Conservation (phyloP, 805 yeast species). For the Ogataea trehaloabstinens region DNA sequence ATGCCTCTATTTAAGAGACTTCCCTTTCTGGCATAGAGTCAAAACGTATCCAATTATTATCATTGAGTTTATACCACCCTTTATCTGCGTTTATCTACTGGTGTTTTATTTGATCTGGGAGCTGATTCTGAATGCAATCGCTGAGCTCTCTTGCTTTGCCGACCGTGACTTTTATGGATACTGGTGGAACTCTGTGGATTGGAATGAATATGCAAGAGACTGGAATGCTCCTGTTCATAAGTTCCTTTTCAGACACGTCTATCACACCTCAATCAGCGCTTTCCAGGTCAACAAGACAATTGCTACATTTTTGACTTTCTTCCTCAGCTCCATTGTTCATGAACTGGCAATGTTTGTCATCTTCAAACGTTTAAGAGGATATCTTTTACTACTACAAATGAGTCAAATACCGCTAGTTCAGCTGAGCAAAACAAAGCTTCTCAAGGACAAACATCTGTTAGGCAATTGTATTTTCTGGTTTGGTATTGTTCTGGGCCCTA, state of each 20-base stretch:
- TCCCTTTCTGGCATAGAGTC: slow-evolving; percentile 46
- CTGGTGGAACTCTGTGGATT: slow-evolving; percentile 96
- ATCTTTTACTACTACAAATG: slow-evolving; percentile 79
- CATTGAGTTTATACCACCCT: slow-evolving; percentile 76
- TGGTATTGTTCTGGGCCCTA: slow-evolving; percentile 88
- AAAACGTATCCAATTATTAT: slow-evolving; percentile 55
- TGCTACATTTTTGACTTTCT: slow-evolving; percentile 77
- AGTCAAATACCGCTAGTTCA: slow-evolving; percentile 78
- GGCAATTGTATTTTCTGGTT: slow-evolving; percentile 89
- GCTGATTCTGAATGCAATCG: slow-evolving; percentile 82
- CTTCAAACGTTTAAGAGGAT: slow-evolving; percentile 77
- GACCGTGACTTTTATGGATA: slow-evolving; percentile 92
- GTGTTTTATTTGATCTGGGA: slow-evolving; percentile 95
- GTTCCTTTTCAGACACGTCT: slow-evolving; percentile 88
- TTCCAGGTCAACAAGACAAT: slow-evolving; percentile 58
- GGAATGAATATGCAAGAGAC: slow-evolving; percentile 89
- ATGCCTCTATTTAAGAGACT: slow-evolving; percentile 50
- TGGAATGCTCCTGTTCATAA: slow-evolving; percentile 96
- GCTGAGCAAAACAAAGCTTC: slow-evolving; percentile 55
- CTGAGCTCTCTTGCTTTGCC: slow-evolving; percentile 82
- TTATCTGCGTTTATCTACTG: slow-evolving; percentile 69
- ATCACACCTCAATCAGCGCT: slow-evolving; percentile 83
- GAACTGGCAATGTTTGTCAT: slow-evolving; percentile 91
- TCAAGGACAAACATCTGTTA: slow-evolving; percentile 54
- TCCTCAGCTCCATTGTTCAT: slow-evolving; percentile 80